Base-by-base conservation (phyloP, 148 eudicot genomes). In the Silene latifolia region DNA sequence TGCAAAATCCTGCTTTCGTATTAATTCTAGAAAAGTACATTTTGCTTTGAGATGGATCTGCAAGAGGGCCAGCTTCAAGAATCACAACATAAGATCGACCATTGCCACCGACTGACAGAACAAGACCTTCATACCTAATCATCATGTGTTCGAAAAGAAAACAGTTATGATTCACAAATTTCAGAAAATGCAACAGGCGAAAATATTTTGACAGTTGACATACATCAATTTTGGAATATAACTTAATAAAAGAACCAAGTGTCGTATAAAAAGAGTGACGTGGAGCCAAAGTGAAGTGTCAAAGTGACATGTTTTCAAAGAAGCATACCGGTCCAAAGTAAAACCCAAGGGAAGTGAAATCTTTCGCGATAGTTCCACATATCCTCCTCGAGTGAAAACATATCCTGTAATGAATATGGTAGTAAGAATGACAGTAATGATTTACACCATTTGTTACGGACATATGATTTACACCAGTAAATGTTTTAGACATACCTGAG, bases 1-100 rank as follows among this genome's bases (percentile, higher is more conserved):
- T 85, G 88, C 98, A 92, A 81, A 91, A 94, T 72, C 98, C 98
- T 58, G 81, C 86, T 90, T 92, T 94, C 47, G 98, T 94, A 86
- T 87, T 92, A 74, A 94, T 86, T 78, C 97, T 81, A 44, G 92
- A 70, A 82, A 90, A 94, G 74, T 94, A 94, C 85, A 86, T 27
- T 82, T 80, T 94, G 87, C 88, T 92, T 78, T 90, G 89, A 29
- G 92, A 74, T 72, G 83, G 62, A 80, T 92, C 96, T 12, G 77
- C 89, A 56, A 86, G 82, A 81, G 98, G 88, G 75, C 93, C 96
- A 61, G 92, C 81, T 82, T 90, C 93, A 63, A 94, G 93, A 61
- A 94, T 86, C 70, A 94, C 63, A 61, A 92, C 89, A 76, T 91
- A 94, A n/a, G 98, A 82, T 79, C 98, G 89, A 44, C 98, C 98